phyloP scores from a whole-genome alignment of 1,284 basidiomycete genomes.

The Malassezia sp. region DNA sequence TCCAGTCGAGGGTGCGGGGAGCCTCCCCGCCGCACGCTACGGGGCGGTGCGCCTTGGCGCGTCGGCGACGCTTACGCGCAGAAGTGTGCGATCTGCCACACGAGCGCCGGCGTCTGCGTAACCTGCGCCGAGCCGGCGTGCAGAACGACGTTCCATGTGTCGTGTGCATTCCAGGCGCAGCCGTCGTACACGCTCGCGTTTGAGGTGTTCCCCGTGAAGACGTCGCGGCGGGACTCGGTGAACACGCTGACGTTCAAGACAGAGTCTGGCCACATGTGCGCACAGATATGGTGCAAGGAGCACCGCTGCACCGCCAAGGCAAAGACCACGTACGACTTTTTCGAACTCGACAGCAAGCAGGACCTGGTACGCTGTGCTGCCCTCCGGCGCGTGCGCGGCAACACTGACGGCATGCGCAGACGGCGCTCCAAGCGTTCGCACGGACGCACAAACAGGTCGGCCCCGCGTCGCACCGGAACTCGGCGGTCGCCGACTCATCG shows the following conservation, averaged over 20 bases:
- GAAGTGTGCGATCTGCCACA: slow-evolving; percentile 55
- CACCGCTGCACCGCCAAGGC: slow-evolving; percentile 57
- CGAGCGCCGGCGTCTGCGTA: slow-evolving; percentile 62
- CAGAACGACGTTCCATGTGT: slow-evolving; percentile 65
- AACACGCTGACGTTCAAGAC: slow-evolving; percentile 69
- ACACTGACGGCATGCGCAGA: too few species aligned
- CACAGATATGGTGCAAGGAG: slow-evolving; percentile 68
- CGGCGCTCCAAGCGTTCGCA: slow-evolving; percentile 72
- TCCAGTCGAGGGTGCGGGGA: slow-evolving; percentile 74
- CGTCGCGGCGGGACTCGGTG: slow-evolving; percentile 46
- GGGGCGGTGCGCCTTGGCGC: too few species aligned
- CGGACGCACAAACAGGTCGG: slow-evolving; percentile 66
- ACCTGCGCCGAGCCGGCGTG: slow-evolving; percentile 64
- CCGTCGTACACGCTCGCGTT: slow-evolving; percentile 66
- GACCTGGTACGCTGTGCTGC: too few species aligned
- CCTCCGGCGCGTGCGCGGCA: too few species aligned
- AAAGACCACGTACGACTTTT: slow-evolving; percentile 64
- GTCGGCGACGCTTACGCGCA: too few species aligned
- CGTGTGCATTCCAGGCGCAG: slow-evolving; percentile 74
- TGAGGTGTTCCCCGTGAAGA: slow-evolving; percentile 66
- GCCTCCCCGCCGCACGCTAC: slow-evolving; percentile 52
- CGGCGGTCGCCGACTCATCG: slow-evolving; percentile 18
- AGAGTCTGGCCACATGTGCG: slow-evolving; percentile 68
- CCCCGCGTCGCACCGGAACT: slow-evolving; percentile 5
- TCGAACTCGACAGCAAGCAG: slow-evolving; percentile 64